phyloP scores from a whole-genome alignment of 78 protist species.

The Chrysochromulina tobinii region DNA sequence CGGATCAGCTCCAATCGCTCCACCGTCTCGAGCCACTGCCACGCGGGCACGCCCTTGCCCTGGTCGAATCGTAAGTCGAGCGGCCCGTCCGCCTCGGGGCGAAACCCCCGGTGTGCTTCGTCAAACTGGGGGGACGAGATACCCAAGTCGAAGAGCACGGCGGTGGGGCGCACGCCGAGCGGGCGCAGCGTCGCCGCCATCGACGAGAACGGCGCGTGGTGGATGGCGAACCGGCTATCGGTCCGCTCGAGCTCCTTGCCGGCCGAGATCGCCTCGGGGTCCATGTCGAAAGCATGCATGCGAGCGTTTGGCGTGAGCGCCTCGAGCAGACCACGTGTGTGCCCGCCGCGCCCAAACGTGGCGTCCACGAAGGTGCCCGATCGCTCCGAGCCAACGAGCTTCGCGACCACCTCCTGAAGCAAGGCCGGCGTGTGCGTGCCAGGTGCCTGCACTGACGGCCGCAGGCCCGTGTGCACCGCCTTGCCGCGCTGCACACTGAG shows the following conservation, averaged over 20 bases:
- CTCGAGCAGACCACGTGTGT: not conserved
- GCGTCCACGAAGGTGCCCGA: not conserved
- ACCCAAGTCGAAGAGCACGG: not conserved
- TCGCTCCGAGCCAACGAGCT: not conserved
- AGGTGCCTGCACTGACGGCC: not conserved
- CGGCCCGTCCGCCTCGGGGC: conserved; percentile 24
- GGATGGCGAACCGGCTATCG: not conserved
- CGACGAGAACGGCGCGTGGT: not conserved
- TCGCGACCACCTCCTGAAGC: not conserved
- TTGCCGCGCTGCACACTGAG: not conserved
- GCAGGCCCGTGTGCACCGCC: not conserved
- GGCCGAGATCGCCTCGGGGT: not conserved
- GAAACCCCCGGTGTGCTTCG: conserved; percentile 16
- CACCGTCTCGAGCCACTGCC: not conserved
- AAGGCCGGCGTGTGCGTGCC: conserved; percentile 31
- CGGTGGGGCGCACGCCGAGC: not conserved
- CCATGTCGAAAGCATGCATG: not conserved
- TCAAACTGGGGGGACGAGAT: conserved; percentile 20
- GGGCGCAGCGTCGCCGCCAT: not conserved
- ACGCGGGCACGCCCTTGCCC: not conserved
- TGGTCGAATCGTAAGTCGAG: conserved; percentile 31
- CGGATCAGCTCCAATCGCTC: not conserved
- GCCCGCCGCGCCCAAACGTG: conserved; percentile 28
- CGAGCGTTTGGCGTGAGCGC: not conserved
- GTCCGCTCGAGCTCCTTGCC: not conserved